These are phyloP conservation scores for Colletotrichum sp. DNA, from an alignment of 2,329 filamentous ascomycete species.

Conservation along the genomic window DNA sequence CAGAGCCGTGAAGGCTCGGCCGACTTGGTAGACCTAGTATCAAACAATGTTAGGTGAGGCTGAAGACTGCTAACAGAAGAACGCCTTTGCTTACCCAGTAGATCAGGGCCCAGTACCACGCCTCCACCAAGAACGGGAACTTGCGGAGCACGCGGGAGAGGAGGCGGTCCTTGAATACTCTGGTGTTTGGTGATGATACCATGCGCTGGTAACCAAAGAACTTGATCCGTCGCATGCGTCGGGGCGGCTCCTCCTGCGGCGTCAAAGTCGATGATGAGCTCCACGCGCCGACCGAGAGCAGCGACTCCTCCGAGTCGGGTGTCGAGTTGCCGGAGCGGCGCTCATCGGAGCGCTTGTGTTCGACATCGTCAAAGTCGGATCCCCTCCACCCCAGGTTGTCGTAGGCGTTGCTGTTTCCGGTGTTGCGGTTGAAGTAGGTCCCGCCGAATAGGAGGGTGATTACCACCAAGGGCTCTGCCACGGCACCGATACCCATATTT, in stretches of 20 bases:
- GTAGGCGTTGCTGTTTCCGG: constrained; percentile 33
- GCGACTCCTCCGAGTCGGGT: constrained; percentile 14
- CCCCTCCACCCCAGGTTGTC: constrained; percentile 21
- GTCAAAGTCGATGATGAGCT: constrained; percentile 30
- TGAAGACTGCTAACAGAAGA: not conserved
- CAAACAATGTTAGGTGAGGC: not conserved
- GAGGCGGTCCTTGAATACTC: constrained; percentile 61
- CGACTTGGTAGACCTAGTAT: constrained; percentile 73
- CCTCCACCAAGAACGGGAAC: constrained; percentile 76
- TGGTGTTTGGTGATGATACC: constrained; percentile 66
- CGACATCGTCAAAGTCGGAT: not conserved
- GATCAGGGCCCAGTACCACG: constrained; percentile 78
- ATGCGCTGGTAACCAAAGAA: constrained; percentile 34
- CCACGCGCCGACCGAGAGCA: constrained; percentile 13
- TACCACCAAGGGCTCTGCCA: constrained; percentile 47
- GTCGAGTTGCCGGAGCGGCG: constrained; percentile 18
- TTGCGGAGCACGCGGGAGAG: constrained; percentile 68
- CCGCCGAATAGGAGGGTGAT: constrained; percentile 48
- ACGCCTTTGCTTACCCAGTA: constrained; percentile 72
- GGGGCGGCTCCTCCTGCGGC: constrained; percentile 29
- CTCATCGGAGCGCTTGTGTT: constrained; percentile 41
- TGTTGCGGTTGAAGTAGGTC: constrained; percentile 48
- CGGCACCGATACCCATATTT: constrained; percentile 43
- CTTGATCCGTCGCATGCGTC: constrained; percentile 37
- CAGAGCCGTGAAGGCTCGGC: constrained; percentile 73